Conservation (phyloP, 140 eudicot genomes). For the Artemisia princeps region DNA sequence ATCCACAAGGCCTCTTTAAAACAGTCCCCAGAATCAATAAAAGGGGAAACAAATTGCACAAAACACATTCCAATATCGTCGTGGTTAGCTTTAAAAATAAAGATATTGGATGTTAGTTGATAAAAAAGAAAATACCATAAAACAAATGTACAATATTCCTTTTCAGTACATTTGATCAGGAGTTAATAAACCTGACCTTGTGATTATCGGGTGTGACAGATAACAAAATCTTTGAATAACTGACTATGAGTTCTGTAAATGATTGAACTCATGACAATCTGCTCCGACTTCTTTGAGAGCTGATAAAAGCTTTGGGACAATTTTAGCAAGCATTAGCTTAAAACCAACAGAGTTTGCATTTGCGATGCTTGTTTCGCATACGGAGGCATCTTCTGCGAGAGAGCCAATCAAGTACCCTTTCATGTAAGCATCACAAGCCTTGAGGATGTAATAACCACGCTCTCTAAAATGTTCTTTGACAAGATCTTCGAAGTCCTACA, state of each 20-base stretch:
- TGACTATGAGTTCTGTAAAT: constrained; percentile 41
- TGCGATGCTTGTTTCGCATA: constrained; percentile 41
- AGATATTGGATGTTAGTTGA: constrained; percentile 2
- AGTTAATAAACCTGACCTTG: constrained; percentile 15
- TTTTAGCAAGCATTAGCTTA: constrained; percentile 81
- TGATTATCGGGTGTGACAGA: neutral
- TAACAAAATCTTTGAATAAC: neutral
- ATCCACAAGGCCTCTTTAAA: constrained; percentile 9
- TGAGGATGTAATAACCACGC: constrained; percentile 78
- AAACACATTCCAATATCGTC: constrained; percentile 18
- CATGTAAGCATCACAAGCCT: constrained; percentile 97
- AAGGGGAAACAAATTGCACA: constrained; percentile 14
- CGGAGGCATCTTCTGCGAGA: constrained; percentile 72
- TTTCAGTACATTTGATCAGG: constrained; percentile 16
- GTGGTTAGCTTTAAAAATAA: constrained; percentile 29
- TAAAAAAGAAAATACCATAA: constrained; percentile 19
- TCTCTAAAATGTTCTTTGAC: constrained; percentile 64
- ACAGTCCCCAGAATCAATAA: neutral
- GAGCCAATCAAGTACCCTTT: constrained; percentile 84
- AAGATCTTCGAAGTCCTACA: constrained; percentile 77
- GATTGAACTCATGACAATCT: constrained; percentile 68
- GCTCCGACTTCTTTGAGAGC: constrained; percentile 70
- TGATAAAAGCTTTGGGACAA: constrained; percentile 61
- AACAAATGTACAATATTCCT: constrained; percentile 30
- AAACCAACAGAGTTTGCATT: constrained; percentile 96